Evolutionary conservation across 768 basidiomycete species (phyloP), one percentile per base, ranked within the genome.

Genomic region (Boletus rex-veris): DNA sequence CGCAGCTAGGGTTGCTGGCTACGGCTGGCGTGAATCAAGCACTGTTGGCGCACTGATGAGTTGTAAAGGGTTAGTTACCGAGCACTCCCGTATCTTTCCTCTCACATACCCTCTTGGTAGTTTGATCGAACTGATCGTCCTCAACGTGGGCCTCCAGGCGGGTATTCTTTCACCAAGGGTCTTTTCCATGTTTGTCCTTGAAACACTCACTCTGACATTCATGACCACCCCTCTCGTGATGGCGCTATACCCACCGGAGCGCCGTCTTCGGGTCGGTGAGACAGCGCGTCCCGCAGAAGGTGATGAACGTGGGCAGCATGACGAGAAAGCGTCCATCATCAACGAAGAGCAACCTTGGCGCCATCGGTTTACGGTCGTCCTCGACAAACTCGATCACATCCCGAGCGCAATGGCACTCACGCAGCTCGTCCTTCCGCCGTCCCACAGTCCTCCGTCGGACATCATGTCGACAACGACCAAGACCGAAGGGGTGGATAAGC

Each of bases 101-200:
- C 47, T 7, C 4, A 18, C 53, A 64, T 15, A 62, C 28, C 16
- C 12, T 7, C 38, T 42, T n/a, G 47, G 16, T 35, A 90, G 88
- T 21, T 77, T 97, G 5, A 89, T 98, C 10, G 95, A 97, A 65
- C 77, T 98, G 16, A 97, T 98, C 62, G 95, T 98, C 4, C 84
- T 98, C 57, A 99, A 98, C 62, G 90, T 98, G 57, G 95, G 96
- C 4, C 75, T 96, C 3, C 75, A 79, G 3, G 92, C 90, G 4
- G 82, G 83, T 0, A 93, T 96, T 47, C 75, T 98, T 21, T 79
- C 84, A 1, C 77, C 63, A 53, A 80, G 79, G 24, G 88, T 97
- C 7, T 95, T 98, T 72, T 90, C 92, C 1, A 98, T 97, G 92
- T 95, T 98, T 63, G 92, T 98, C 38, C 75, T 98, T 18, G 88